Conservation (phyloP, 1,284 basidiomycete species). For the Somion occarium region DNA sequence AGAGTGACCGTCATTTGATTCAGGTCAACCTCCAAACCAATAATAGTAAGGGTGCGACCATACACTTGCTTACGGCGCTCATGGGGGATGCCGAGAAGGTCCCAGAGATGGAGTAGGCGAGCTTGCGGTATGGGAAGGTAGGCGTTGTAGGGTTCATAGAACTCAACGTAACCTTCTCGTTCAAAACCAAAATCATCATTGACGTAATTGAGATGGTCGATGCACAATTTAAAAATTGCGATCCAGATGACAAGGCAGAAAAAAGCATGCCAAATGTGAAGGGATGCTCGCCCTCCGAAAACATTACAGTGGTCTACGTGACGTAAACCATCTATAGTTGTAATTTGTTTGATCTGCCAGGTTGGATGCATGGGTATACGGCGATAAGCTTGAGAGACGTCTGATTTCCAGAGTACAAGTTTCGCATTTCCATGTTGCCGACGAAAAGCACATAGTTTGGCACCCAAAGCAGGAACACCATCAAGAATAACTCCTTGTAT, state of each 20-base stretch:
- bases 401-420: no score
- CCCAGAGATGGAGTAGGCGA: slow-evolving; percentile 32
- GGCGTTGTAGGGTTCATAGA: slow-evolving; percentile 27
- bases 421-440: no score
- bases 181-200: slow-evolving; percentile 33
- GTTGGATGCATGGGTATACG: no score
- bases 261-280: slow-evolving; percentile 27
- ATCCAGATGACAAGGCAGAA: slow-evolving; percentile 34
- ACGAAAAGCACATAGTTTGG: no score
- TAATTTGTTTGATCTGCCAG: no score
- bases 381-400: no score
- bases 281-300: slow-evolving; percentile 28
- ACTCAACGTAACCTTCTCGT: no score
- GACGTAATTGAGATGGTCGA: slow-evolving; percentile 29
- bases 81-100: slow-evolving; percentile 35
- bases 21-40: slow-evolving; percentile 32
- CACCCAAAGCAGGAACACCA: no score
- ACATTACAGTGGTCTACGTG: no score
- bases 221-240: slow-evolving; percentile 12
- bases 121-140: slow-evolving; percentile 29
- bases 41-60: slow-evolving; percentile 27
- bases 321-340: no score
- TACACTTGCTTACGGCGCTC: slow-evolving; percentile 33
- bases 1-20: slow-evolving; percentile 27
- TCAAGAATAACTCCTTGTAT: no score